These are phyloP conservation scores for Primulina tabacum DNA, from an alignment of 257 asterid genomes.

Conservation along the genomic window DNA sequence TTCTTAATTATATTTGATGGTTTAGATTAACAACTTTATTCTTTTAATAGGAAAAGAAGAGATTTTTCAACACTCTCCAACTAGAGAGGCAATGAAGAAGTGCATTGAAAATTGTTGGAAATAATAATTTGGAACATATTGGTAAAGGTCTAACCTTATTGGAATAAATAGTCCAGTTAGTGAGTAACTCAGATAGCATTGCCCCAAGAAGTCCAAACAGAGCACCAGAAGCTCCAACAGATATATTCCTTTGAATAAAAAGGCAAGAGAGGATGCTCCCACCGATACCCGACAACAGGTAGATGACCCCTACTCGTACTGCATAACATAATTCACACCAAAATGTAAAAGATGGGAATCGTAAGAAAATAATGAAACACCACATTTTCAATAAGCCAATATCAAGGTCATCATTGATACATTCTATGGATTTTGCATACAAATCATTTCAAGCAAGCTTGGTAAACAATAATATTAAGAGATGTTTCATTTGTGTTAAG, in stretches of 20 bases:
- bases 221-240: slow-evolving; percentile 99
- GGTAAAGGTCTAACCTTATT: slow-evolving; percentile 57
- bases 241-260: slow-evolving; percentile 72
- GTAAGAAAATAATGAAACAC: not conserved
- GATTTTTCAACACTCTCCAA: not conserved
- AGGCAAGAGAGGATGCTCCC: slow-evolving; percentile 82
- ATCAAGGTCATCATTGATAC: not conserved
- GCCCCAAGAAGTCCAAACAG: slow-evolving; percentile 99
- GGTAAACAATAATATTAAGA: not conserved
- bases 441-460: not conserved
- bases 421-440: not conserved
- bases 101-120: not conserved
- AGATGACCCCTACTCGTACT: slow-evolving; percentile 77
- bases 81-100: not conserved
- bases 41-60: not conserved
- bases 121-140: not conserved
- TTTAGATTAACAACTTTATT: not conserved
- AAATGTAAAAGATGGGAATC: not conserved
- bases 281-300: slow-evolving; percentile 79
- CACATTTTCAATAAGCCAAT: not conserved
- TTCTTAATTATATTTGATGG: too few species aligned
- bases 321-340: slow-evolving; percentile 26
- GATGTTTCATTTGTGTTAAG: not conserved
- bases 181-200: slow-evolving; percentile 84
- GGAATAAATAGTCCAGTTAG: slow-evolving; percentile 93